Percentiles rank a stretch among this genome's conserved stretches.
Evolutionary conservation across 2,329 filamentous ascomycete species (phyloP).

Genomic region (Paraphoma chrysanthemicola): DNA sequence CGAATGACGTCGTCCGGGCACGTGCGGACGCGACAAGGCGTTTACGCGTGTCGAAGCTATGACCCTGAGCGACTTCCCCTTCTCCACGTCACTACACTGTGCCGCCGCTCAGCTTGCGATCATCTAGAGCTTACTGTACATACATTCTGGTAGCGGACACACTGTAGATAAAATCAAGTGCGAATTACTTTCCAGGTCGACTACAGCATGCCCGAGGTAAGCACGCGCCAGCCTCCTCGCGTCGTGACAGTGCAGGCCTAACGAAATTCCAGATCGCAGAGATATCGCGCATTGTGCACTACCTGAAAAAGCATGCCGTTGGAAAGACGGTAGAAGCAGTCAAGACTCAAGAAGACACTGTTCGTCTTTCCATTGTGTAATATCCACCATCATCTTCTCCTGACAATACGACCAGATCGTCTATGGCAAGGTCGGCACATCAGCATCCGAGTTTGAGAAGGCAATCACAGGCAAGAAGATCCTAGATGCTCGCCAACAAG

Average conservation of each 20-base stretch:
- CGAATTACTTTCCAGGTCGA: too few relatives aligned
- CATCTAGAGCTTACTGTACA: background rate
- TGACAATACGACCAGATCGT: constrained; percentile 61
- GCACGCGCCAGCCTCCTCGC: constrained; percentile 4
- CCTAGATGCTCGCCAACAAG: constrained; percentile 77
- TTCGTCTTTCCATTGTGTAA: constrained; percentile 8
- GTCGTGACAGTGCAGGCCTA: constrained; percentile 6
- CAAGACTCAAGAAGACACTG: constrained; percentile 74
- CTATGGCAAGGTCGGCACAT: constrained; percentile 90
- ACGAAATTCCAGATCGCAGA: constrained; percentile 53
- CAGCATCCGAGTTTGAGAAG: constrained; percentile 74
- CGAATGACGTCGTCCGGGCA: constrained; percentile 30
- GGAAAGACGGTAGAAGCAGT: constrained; percentile 79
- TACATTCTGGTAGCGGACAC: too few relatives aligned
- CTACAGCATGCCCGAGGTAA: constrained; percentile 46
- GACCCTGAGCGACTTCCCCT: constrained; percentile 3
- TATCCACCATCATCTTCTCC: background rate
- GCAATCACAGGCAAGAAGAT: constrained; percentile 78
- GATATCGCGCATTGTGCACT: constrained; percentile 86
- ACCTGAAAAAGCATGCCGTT: constrained; percentile 80
- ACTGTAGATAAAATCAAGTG: too few relatives aligned
- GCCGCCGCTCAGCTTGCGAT: background rate
- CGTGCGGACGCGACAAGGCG: constrained; percentile 38
- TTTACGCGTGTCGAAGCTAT: constrained; percentile 23
- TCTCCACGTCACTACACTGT: background rate